Evolutionary conservation across 2,329 filamentous ascomycete genomes (phyloP).

Genomic region (Xylaria sp.): DNA sequence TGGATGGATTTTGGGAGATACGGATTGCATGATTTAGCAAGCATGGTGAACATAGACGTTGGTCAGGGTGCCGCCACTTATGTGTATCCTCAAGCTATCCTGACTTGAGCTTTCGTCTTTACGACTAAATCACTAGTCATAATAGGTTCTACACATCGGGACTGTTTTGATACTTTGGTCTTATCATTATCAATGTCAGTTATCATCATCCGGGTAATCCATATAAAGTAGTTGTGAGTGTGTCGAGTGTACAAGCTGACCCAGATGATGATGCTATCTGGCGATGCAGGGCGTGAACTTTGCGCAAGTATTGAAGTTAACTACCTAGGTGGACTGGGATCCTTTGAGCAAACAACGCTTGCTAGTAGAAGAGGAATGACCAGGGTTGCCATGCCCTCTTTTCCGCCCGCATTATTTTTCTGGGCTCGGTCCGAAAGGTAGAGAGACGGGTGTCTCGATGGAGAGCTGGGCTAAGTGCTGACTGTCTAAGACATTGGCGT

Average conservation of each 20-base stretch:
- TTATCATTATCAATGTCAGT: not conserved
- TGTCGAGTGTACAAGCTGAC: not conserved
- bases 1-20: constrained; percentile 31
- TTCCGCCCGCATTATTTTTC: too few relatives aligned
- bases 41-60: constrained; percentile 32
- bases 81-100: constrained; percentile 22
- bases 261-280: not conserved
- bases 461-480: not conserved
- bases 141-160: constrained; percentile 9
- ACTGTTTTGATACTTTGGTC: constrained; percentile 3
- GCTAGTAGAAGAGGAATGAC: too few relatives aligned
- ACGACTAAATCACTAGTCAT: constrained; percentile 10
- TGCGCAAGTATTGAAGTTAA: not conserved
- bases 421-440: too few relatives aligned
- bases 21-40: constrained; percentile 34
- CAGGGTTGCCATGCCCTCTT: too few relatives aligned
- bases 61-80: constrained; percentile 18
- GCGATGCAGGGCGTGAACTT: not conserved
- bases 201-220: not conserved
- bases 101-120: constrained; percentile 11
- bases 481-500: not conserved
- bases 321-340: too few relatives aligned
- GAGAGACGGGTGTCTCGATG: too few relatives aligned
- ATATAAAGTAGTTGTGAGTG: not conserved
- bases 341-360: too few relatives aligned